Evolutionary conservation across 2,329 filamentous ascomycete species (phyloP).

Genomic region (Pseudocercospora crystallina): DNA sequence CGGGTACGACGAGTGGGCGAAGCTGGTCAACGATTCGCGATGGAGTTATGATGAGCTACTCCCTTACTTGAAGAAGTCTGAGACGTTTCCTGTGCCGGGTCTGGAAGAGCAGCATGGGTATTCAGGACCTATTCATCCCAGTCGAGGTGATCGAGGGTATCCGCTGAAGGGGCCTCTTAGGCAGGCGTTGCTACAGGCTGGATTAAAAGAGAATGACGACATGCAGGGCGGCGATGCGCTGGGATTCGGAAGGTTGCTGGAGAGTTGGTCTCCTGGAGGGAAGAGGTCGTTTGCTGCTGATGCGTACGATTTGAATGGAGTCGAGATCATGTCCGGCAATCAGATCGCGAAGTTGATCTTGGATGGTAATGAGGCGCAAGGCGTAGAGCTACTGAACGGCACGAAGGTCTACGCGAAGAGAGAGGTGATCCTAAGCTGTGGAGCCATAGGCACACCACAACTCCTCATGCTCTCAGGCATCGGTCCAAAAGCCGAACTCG

Average conservation of each 20-base stretch:
- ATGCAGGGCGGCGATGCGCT: neutral
- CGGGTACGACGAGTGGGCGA: slow-evolving; percentile 34
- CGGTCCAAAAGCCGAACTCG: slow-evolving; percentile 56
- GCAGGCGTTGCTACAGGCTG: slow-evolving; percentile 2
- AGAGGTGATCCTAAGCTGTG: slow-evolving; percentile 44
- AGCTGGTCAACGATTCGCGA: slow-evolving; percentile 34
- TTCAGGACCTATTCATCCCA: slow-evolving; percentile 4
- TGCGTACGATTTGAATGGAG: slow-evolving; percentile 3
- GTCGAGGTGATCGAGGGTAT: slow-evolving; percentile 4
- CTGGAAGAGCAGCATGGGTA: slow-evolving; percentile 4
- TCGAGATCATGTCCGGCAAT: slow-evolving; percentile 53
- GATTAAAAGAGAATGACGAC: slow-evolving; percentile 2
- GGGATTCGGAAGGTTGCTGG: slow-evolving; percentile 3
- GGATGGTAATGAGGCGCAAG: slow-evolving; percentile 46
- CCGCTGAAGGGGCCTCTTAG: slow-evolving; percentile 3
- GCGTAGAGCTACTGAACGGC: slow-evolving; percentile 39
- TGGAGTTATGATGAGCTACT: slow-evolving; percentile 29
- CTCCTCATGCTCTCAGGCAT: slow-evolving; percentile 60
- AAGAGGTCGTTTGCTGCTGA: slow-evolving; percentile 2
- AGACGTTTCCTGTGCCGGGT: slow-evolving; percentile 9
- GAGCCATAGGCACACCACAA: slow-evolving; percentile 41
- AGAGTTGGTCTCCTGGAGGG: slow-evolving; percentile 1
- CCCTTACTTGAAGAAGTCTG: slow-evolving; percentile 20
- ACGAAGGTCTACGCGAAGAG: slow-evolving; percentile 30
- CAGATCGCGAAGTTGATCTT: slow-evolving; percentile 52